Percentiles rank a stretch among this genome's conserved stretches.
Conservation (phyloP, 345 rosid species). For the Eucalyptus leucophloia region DNA sequence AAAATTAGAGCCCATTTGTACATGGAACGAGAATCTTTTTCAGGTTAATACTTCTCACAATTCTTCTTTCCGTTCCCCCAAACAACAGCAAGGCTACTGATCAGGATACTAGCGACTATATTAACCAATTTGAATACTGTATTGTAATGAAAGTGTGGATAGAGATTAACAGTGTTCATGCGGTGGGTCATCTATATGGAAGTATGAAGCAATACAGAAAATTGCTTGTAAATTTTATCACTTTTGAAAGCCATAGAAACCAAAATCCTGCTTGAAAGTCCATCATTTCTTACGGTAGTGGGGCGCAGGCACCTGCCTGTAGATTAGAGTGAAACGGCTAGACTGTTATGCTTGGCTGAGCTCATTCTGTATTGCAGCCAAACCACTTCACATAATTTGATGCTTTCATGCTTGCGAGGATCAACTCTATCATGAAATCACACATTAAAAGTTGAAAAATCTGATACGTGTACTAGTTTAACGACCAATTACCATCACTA, state of each 20-base stretch:
- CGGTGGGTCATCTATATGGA: background rate
- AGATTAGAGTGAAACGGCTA: background rate
- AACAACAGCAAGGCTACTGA: background rate
- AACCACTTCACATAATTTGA: background rate
- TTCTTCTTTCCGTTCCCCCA: background rate
- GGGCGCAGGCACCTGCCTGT: background rate
- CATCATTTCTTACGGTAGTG: background rate
- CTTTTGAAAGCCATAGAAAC: background rate
- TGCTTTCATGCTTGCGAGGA: background rate
- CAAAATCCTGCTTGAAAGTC: background rate
- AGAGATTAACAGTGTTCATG: background rate
- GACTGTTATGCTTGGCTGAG: background rate
- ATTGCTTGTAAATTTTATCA: background rate
- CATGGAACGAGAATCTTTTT: background rate
- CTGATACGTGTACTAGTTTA: background rate
- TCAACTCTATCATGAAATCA: background rate
- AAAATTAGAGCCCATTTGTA: background rate
- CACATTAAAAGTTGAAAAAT: background rate
- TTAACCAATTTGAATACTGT: background rate
- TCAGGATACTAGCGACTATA: background rate
- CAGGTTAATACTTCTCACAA: background rate
- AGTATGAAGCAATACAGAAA: background rate
- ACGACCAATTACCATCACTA: background rate
- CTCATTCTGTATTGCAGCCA: background rate
- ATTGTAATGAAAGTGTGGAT: background rate